These are phyloP conservation scores for Paramecium biaurelia DNA, from an alignment of 73 alveolate species.

Conservation along the genomic window DNA sequence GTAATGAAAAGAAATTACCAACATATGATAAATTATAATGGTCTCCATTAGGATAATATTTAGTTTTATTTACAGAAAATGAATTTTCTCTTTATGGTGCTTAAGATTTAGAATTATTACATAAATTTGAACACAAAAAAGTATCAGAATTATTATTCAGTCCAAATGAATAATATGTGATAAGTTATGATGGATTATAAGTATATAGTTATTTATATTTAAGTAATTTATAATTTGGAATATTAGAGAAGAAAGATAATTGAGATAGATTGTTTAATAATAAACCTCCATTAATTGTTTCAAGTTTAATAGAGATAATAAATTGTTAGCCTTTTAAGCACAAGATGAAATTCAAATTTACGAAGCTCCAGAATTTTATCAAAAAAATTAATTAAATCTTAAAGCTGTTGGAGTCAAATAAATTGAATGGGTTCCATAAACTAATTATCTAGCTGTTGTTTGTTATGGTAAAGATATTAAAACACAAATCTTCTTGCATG, in stretches of 20 bases:
- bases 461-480: constrained; percentile 7
- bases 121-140: neutral
- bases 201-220: neutral
- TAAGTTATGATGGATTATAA: neutral
- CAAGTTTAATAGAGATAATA: neutral
- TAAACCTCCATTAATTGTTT: neutral
- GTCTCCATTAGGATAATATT: constrained; percentile 5
- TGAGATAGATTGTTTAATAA: neutral
- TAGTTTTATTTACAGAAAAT: neutral
- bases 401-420: neutral
- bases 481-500: neutral
- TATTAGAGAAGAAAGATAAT: constrained; percentile 17
- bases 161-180: constrained; percentile 11
- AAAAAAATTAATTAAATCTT: neutral
- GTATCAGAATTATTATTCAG: neutral
- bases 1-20: neutral
- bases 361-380: constrained; percentile 15
- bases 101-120: neutral
- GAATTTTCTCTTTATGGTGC: constrained; percentile 11
- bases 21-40: neutral
- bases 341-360: neutral
- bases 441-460: neutral
- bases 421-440: neutral
- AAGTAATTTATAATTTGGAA: neutral
- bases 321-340: neutral